Evolutionary conservation across 192 early-diverging fungal species (phyloP).

Genomic region (Coemansia sp.): DNA sequence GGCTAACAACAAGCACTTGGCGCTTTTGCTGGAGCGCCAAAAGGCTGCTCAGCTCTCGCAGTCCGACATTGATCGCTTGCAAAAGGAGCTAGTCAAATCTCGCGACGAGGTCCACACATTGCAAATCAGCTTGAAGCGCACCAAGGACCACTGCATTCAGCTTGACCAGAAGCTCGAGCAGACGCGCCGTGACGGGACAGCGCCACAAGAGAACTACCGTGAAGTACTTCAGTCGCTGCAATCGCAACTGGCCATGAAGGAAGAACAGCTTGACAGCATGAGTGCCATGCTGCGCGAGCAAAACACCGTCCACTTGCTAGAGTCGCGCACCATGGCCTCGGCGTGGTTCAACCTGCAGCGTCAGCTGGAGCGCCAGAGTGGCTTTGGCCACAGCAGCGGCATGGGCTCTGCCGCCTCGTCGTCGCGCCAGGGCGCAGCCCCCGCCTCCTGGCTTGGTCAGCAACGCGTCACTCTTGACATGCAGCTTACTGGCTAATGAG

Average conservation of each 20-base stretch:
- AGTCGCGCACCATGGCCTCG: slow-evolving; percentile 78
- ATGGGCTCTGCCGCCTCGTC: slow-evolving; percentile 30
- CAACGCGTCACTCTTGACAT: slow-evolving; percentile 64
- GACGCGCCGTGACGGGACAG: slow-evolving; percentile 11
- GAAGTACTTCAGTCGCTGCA: slow-evolving; percentile 62
- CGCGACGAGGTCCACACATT: slow-evolving; percentile 43
- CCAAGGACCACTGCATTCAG: slow-evolving; percentile 48
- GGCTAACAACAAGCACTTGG: slow-evolving; percentile 23
- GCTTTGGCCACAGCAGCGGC: slow-evolving; percentile 43
- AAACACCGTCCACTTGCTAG: slow-evolving; percentile 57
- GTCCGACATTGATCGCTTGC: slow-evolving; percentile 38
- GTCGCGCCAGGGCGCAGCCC: slow-evolving; percentile 37
- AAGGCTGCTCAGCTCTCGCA: slow-evolving; percentile 26
- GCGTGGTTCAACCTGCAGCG: slow-evolving; percentile 67
- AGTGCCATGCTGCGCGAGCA: slow-evolving; percentile 67
- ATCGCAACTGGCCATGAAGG: slow-evolving; percentile 31
- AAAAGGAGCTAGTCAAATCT: slow-evolving; percentile 46
- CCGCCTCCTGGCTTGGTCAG: slow-evolving; percentile 69
- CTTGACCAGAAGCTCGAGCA: slow-evolving; percentile 28
- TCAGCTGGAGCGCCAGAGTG: slow-evolving; percentile 55
- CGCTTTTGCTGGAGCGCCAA: slow-evolving; percentile 27
- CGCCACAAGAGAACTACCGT: slow-evolving; percentile 42
- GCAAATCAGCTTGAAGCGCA: slow-evolving; percentile 42
- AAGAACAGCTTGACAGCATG: slow-evolving; percentile 62
- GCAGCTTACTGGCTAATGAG: slow-evolving; percentile 46